phyloP scores from a whole-genome alignment of 2,329 filamentous ascomycete genomes.

The Rugonectria rugulosa region DNA sequence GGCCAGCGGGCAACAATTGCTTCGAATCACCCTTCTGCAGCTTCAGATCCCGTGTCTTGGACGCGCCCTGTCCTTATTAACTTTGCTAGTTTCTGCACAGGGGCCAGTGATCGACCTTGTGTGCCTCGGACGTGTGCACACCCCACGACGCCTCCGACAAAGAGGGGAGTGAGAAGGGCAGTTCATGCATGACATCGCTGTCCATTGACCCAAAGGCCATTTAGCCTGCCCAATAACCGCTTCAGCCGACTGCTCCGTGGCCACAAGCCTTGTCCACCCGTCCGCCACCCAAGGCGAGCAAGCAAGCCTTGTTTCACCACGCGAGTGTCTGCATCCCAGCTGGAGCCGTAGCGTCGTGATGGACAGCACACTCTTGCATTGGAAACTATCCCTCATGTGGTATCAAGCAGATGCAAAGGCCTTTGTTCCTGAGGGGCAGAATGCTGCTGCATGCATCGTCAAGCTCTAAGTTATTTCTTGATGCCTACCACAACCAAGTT shows the following conservation, averaged over 20 bases:
- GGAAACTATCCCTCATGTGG: constrained; percentile 9
- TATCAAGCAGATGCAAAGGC: not conserved
- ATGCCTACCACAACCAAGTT: constrained; percentile 94
- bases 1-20: not conserved
- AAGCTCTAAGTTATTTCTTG: constrained; percentile 66
- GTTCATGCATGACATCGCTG: constrained; percentile 42
- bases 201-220: constrained; percentile 16
- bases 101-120: constrained; percentile 3
- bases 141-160: constrained; percentile 10
- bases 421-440: constrained; percentile 4
- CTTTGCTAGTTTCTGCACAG: constrained; percentile 10
- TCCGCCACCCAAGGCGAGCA: constrained; percentile 15
- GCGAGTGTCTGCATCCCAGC: constrained; percentile 18
- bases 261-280: constrained; percentile 18
- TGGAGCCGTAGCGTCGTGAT: constrained; percentile 5
- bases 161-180: constrained; percentile 15
- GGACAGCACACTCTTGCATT: constrained; percentile 21
- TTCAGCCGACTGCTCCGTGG: constrained; percentile 24
- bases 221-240: constrained; percentile 30
- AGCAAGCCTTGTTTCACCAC: constrained; percentile 22
- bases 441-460: constrained; percentile 6
- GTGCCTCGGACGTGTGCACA: not conserved
- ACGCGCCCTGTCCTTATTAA: constrained; percentile 5
- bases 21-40: constrained; percentile 12
- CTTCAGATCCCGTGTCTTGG: constrained; percentile 7